These are phyloP conservation scores for Conticribra weissflogii DNA, from an alignment of 108 stramenopile genomes.

Conservation along the genomic window DNA sequence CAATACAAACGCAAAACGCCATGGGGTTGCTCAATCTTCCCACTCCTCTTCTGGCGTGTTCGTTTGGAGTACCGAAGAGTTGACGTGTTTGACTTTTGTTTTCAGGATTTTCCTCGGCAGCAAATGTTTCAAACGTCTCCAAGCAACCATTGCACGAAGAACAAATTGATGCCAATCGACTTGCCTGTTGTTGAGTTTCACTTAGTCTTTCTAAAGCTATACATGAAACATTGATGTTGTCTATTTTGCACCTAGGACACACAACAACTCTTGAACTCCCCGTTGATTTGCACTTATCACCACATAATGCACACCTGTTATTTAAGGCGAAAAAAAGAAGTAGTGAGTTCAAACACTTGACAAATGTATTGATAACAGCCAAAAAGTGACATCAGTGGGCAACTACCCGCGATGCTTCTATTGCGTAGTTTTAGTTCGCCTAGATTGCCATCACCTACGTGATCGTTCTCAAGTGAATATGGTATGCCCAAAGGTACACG, in stretches of 20 bases:
- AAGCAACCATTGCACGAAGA: slow-evolving; percentile 71
- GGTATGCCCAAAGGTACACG: too few relatives aligned
- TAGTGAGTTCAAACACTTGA: too few relatives aligned
- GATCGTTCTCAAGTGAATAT: too few relatives aligned
- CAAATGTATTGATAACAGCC: too few relatives aligned
- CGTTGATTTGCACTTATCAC: slow-evolving; percentile 65
- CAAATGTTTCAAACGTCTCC: slow-evolving; percentile 74
- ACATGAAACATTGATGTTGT: slow-evolving; percentile 47
- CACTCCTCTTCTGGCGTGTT: slow-evolving; percentile 18
- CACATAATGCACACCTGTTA: slow-evolving; percentile 83
- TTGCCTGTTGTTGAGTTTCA: slow-evolving; percentile 54
- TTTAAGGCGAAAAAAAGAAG: too few relatives aligned
- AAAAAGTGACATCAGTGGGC: too few relatives aligned
- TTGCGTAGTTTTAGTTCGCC: too few relatives aligned
- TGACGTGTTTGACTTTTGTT: slow-evolving; percentile 23
- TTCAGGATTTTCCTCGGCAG: slow-evolving; percentile 21
- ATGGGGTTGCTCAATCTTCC: slow-evolving; percentile 60
- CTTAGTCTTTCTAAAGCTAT: slow-evolving; percentile 59
- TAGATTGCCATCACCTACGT: too few relatives aligned
- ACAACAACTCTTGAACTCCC: slow-evolving; percentile 72
- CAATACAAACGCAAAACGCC: slow-evolving; percentile 86
- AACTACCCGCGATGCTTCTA: too few relatives aligned
- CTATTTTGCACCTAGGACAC: slow-evolving; percentile 61
- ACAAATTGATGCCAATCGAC: slow-evolving; percentile 64
- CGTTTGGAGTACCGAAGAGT: slow-evolving; percentile 2